Percentiles rank a stretch among this genome's conserved stretches.
phyloP scores from a whole-genome alignment of 2,329 filamentous ascomycete genomes.

The Epichloe aotearoae region DNA sequence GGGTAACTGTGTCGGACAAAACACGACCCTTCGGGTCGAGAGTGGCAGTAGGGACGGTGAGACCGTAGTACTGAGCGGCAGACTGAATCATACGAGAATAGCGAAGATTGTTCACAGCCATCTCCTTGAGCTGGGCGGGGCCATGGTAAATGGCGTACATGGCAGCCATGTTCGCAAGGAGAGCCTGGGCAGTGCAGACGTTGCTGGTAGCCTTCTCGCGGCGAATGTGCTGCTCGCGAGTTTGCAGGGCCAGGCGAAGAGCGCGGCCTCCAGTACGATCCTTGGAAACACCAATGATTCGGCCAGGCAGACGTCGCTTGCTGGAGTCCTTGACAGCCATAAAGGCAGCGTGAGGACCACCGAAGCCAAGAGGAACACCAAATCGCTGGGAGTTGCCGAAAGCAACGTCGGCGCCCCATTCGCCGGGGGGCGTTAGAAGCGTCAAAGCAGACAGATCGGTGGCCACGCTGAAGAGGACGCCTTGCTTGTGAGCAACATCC shows the following conservation, averaged over 20 bases:
- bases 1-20: slow-evolving; percentile 69
- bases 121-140: slow-evolving; percentile 66
- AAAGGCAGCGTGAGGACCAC: slow-evolving; percentile 93
- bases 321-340: slow-evolving; percentile 84
- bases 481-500: slow-evolving; percentile 62
- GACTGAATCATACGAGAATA: slow-evolving; percentile 58
- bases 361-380: slow-evolving; percentile 82
- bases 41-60: slow-evolving; percentile 45
- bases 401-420: slow-evolving; percentile 90
- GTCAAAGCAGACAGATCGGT: slow-evolving; percentile 85
- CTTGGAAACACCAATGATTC: slow-evolving; percentile 82
- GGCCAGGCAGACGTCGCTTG: slow-evolving; percentile 88
- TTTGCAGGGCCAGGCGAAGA: slow-evolving; percentile 76
- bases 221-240: slow-evolving; percentile 89
- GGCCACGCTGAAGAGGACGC: slow-evolving; percentile 71
- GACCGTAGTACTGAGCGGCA: slow-evolving; percentile 48
- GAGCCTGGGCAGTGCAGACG: slow-evolving; percentile 87
- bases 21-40: slow-evolving; percentile 42
- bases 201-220: slow-evolving; percentile 96
- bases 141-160: slow-evolving; percentile 94
- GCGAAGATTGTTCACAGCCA: slow-evolving; percentile 65
- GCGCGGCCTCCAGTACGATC: slow-evolving; percentile 74
- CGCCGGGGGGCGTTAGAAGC: slow-evolving; percentile 74
- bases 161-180: slow-evolving; percentile 90
- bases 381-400: slow-evolving; percentile 88